Evolutionary conservation across 495 filamentous ascomycete species (phyloP), one percentile per base, ranked within the genome.

Genomic region (Penicillium dipodomyicola): DNA sequence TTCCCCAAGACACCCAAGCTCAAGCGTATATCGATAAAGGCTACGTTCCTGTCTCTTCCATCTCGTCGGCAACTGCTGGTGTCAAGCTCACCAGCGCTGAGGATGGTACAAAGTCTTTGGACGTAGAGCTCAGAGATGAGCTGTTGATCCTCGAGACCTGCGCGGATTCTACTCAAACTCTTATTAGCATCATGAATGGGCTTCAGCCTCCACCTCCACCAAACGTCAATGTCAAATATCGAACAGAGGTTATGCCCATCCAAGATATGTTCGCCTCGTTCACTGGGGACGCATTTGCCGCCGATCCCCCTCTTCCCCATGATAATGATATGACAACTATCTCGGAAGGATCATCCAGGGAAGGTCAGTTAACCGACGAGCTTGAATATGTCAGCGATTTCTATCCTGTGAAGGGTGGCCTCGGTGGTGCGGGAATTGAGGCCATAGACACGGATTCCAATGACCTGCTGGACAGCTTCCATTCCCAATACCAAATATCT

Each of bases 151-250:
- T 99, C 15, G 95, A 99, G 67, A 90, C 91, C 4, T 97, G 95
- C 66, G 94, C 95, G 15, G 95, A 99, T 71, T 97, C 95, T 10
- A 97, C 94, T 0, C 91, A 96, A 64, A 97, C 95, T 1, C 81
- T 99, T 3, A 85, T 95, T 49, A 84, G 80, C 15, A 82, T 94
- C 55, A 67, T 94, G 40, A 91, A 89, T 64, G 92, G 87, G 0
- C 80, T 99, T 5, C 84, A 84, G 11, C 94, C 92, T 22, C 94
- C 95, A 3, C 82, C 82, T 7, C 86, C 90, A 1, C 91, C 92
- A 9, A 90, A 82, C 62, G 87, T 87, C 45, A 85, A 87, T 52
- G 80, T 84, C 54, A 93, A 93, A 65, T 99, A 97, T 67, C 83
- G 87, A 40, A 97, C 93, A 2, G 82, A 93, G 53, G 83, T 96